A percentile compares a stretch with the other conserved stretches of the same genome.
These are phyloP conservation scores for Anaeromyces robustus DNA, from an alignment of 192 early-diverging fungal species.

Conservation along the genomic window DNA sequence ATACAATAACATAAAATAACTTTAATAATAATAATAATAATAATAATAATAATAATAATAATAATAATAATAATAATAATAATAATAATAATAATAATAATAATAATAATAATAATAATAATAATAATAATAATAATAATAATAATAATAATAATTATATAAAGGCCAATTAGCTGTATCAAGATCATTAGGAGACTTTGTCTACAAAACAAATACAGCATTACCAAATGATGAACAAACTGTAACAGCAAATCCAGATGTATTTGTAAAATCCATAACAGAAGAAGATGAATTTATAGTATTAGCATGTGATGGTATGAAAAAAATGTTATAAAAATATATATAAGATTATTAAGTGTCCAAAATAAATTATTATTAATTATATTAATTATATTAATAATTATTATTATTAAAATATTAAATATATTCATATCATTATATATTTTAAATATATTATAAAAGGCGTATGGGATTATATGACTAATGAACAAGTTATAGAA, in stretches of 20 bases:
- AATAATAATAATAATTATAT: neutral
- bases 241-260: constrained; percentile 83
- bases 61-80: too few species aligned
- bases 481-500: constrained; percentile 60
- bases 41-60: too few species aligned
- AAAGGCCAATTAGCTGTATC: constrained; percentile 73
- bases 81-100: too few species aligned
- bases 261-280: constrained; percentile 34
- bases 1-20: too few species aligned
- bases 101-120: too few species aligned
- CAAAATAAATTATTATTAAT: too few species aligned
- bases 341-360: too few species aligned
- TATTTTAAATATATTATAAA: neutral
- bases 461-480: constrained; percentile 99
- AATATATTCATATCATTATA: neutral
- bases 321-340: too few species aligned
- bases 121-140: neutral
- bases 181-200: constrained; percentile 94
- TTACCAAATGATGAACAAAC: constrained; percentile 76
- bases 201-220: constrained; percentile 80
- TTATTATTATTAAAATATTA: too few species aligned
- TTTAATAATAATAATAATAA: too few species aligned
- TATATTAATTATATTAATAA: too few species aligned
- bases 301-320: constrained; percentile 83
- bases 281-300: constrained; percentile 85